Evolutionary conservation across 371 early-diverging fungal genomes (phyloP).

Genomic region (Mucor irregularis): DNA sequence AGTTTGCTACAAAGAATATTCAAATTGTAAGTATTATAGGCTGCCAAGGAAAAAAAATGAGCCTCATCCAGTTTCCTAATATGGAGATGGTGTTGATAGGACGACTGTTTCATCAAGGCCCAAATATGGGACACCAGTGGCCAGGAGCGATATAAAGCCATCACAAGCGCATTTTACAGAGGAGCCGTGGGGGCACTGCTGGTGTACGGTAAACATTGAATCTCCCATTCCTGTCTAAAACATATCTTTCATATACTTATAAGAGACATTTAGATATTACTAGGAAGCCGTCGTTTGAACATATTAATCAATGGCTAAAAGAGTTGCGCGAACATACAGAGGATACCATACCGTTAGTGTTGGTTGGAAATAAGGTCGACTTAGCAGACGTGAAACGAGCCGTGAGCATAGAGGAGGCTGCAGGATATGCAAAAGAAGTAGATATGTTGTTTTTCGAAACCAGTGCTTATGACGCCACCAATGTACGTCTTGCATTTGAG

Average conservation of each 20-base stretch:
- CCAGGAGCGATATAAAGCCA: conserved; percentile 78
- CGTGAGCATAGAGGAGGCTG: conserved; percentile 69
- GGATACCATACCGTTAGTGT: conserved; percentile 87
- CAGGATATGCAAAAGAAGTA: conserved; percentile 75
- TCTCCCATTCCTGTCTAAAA: background rate
- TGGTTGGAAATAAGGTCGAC: conserved; percentile 99
- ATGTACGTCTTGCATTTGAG: conserved; percentile 81
- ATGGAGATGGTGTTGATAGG: conserved; percentile 15
- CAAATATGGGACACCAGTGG: conserved; percentile 93
- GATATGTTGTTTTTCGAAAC: conserved; percentile 91
- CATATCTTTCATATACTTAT: background rate
- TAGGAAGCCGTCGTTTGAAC: conserved; percentile 90
- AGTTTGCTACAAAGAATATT: conserved; percentile 54
- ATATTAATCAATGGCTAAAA: conserved; percentile 92
- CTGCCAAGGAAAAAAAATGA: background rate
- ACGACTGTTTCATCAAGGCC: conserved; percentile 60
- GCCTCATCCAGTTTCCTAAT: background rate
- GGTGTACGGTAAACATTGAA: conserved; percentile 35
- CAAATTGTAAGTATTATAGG: conserved; percentile 30
- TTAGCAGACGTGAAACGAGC: conserved; percentile 65
- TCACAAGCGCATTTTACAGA: conserved; percentile 59
- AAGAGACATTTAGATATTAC: conserved; percentile 78
- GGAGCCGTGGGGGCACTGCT: conserved; percentile 50
- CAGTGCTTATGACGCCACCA: conserved; percentile 85
- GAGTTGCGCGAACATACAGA: conserved; percentile 97